Conservation (phyloP, 225 moss, liverwort and hornwort species). For the Pleurozium schreberi region DNA sequence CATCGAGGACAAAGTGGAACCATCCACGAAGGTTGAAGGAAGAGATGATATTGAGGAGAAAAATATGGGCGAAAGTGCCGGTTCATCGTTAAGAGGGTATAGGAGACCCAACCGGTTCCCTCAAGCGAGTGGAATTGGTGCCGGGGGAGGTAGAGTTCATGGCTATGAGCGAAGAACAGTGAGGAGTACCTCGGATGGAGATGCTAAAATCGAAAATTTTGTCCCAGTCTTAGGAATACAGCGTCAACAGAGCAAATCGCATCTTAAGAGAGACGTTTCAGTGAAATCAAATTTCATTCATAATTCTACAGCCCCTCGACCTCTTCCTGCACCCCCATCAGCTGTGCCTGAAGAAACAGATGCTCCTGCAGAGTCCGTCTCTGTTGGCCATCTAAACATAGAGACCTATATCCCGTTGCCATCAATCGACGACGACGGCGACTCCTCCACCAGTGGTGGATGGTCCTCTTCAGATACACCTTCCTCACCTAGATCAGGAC, state of each 20-base stretch:
- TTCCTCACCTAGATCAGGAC: constrained; percentile 18
- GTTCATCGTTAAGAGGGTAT: not conserved
- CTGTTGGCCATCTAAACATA: constrained; percentile 25
- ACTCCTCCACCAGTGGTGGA: constrained; percentile 43
- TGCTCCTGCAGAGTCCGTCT: constrained; percentile 7
- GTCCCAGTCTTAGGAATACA: constrained; percentile 33
- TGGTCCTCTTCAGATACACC: constrained; percentile 38
- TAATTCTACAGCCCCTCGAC: constrained; percentile 26
- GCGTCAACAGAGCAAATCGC: constrained; percentile 15
- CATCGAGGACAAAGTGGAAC: not conserved
- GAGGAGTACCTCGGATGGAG: not conserved
- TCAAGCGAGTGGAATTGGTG: constrained; percentile 1
- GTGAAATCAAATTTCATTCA: constrained; percentile 41
- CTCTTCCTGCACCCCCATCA: constrained; percentile 40
- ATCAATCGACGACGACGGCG: constrained; percentile 14
- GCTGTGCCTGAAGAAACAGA: constrained; percentile 7
- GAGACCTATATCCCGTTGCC: constrained; percentile 31
- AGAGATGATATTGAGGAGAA: constrained; percentile 1
- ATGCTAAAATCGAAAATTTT: constrained; percentile 36
- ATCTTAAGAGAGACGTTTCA: constrained; percentile 17
- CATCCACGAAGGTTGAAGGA: not conserved
- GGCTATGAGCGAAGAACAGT: constrained; percentile 5
- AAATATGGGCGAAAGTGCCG: not conserved
- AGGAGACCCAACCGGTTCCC: constrained; percentile 1
- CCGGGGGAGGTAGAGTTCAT: not conserved